Evolutionary conservation across 805 yeast species (phyloP).

Genomic region (Saccharomycopsis olivae): DNA sequence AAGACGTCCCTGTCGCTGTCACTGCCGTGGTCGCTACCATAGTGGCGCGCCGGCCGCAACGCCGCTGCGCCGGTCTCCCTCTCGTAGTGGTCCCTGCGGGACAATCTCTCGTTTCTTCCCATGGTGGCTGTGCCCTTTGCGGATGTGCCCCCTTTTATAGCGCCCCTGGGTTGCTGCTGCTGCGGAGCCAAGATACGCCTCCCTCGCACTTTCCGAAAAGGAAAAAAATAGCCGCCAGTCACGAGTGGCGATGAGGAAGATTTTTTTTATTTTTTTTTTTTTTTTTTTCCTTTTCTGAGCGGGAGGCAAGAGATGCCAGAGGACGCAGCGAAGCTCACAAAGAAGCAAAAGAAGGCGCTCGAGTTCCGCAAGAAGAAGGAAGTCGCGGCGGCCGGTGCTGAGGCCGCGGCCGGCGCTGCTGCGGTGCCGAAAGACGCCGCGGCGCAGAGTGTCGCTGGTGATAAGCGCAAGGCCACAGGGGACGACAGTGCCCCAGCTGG

Average conservation of each 20-base stretch:
- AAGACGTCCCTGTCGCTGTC: neutral
- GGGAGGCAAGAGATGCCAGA: too few species aligned
- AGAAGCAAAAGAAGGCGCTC: constrained; percentile 54
- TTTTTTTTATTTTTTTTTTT: too few species aligned
- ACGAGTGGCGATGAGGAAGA: too few species aligned
- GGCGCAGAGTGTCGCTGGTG: too few species aligned
- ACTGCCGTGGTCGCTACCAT: neutral
- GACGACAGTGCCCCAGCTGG: constrained; percentile 11
- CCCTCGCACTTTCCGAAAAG: too few species aligned
- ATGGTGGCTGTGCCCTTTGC: neutral
- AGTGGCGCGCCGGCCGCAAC: neutral
- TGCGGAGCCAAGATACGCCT: too few species aligned
- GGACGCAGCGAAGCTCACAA: constrained; percentile 38
- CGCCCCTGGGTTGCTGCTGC: too few species aligned
- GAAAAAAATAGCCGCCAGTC: too few species aligned
- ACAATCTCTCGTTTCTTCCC: constrained; percentile 3
- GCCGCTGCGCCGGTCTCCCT: constrained; percentile 1
- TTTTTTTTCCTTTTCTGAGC: too few species aligned
- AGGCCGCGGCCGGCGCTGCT: constrained; percentile 11
- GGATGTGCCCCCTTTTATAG: too few species aligned
- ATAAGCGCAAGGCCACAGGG: too few species aligned
- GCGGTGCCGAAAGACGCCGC: too few species aligned
- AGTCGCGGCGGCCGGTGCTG: neutral
- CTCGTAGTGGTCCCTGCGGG: constrained; percentile 16
- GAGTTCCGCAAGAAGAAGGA: constrained; percentile 32